A percentile compares a stretch with the other conserved stretches of the same genome.
Conservation (phyloP, 1,284 basidiomycete genomes). For the Vanrija humicola region DNA sequence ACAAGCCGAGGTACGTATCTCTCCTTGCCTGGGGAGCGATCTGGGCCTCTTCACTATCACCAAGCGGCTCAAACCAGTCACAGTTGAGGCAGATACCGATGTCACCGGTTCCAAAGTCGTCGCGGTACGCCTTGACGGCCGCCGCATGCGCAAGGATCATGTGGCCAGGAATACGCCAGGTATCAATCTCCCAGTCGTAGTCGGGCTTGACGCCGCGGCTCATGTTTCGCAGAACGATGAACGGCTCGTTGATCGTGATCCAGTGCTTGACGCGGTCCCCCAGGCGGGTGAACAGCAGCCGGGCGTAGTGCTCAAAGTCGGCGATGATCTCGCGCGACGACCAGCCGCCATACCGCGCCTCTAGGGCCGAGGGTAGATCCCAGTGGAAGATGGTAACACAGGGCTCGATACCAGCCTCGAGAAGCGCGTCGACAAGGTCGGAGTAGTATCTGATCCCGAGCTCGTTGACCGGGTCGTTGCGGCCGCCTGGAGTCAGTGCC, state of each 20-base stretch:
- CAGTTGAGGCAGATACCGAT: conserved; percentile 31
- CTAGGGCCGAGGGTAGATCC: conserved; percentile 66
- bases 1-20: conserved; percentile 16
- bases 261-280: conserved; percentile 71
- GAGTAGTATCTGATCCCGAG: conserved; percentile 63
- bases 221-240: conserved; percentile 17
- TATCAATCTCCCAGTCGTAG: conserved; percentile 7
- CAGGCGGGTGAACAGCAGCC: conserved; percentile 65
- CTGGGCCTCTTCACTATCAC: conserved; percentile 19
- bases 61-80: conserved; percentile 25
- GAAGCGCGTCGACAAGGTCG: conserved; percentile 56
- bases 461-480: conserved; percentile 62
- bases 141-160: conserved; percentile 47
- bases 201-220: not conserved
- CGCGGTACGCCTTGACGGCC: conserved; percentile 26
- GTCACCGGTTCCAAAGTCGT: conserved; percentile 17
- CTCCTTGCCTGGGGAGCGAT: conserved; percentile 9
- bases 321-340: conserved; percentile 42
- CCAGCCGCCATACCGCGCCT: conserved; percentile 70
- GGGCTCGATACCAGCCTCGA: conserved; percentile 52
- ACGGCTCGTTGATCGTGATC: conserved; percentile 54
- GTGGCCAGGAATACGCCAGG: conserved; percentile 52
- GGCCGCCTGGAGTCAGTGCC: conserved; percentile 44
- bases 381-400: conserved; percentile 50
- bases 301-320: conserved; percentile 63